Base-by-base conservation (phyloP, 78 protist species). In the Mastigamoeba balamuthi region DNA sequence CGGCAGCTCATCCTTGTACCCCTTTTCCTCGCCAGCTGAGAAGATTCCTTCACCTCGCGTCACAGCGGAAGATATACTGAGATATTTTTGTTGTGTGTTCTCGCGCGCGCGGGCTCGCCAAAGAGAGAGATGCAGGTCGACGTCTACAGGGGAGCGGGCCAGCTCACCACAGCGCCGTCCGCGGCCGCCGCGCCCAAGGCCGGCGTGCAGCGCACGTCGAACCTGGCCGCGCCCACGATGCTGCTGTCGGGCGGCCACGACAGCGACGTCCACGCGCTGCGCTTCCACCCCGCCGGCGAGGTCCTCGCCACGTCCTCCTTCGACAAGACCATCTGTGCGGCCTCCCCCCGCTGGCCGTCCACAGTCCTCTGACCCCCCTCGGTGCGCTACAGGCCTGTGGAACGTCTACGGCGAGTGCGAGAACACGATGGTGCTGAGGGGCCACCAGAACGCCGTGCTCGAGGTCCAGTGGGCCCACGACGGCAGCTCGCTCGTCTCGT, bases 171-270 rank as follows among this genome's bases (percentile, higher is more conserved):
- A n/a, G n/a, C n/a, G n/a, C n/a, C n/a, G n/a, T n/a, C n/a, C n/a
- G n/a, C n/a, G n/a, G n/a, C n/a, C n/a, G n/a, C n/a, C n/a, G n/a
- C n/a, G n/a, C n/a, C n/a, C n/a, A n/a, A n/a, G n/a, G n/a, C n/a
- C n/a, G n/a, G n/a, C n/a, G n/a, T n/a, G n/a, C n/a, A 82, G 68
- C 73, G 92, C 48, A 88, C 92, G 29, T 88, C 92, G 7, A 73
- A 58, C 39, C 29, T 88, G 25, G 23, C 33, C 9, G 80, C 83
- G 7, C 92, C 92, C 30, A 82, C 83, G 44, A 88, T 88, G 72
- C 84, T 73, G 29, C 70, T 88, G 27, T 17, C 78, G 2, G 92
- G 92, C 40, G 88, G 83, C 75, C 69, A 68, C 48, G 89, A 72
- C 58, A 86, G 82, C 33, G 87, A 81, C 28, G 79, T 88, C 7